Conservation (phyloP, 2,329 filamentous ascomycete genomes). For the Xylariaceae sp. region DNA sequence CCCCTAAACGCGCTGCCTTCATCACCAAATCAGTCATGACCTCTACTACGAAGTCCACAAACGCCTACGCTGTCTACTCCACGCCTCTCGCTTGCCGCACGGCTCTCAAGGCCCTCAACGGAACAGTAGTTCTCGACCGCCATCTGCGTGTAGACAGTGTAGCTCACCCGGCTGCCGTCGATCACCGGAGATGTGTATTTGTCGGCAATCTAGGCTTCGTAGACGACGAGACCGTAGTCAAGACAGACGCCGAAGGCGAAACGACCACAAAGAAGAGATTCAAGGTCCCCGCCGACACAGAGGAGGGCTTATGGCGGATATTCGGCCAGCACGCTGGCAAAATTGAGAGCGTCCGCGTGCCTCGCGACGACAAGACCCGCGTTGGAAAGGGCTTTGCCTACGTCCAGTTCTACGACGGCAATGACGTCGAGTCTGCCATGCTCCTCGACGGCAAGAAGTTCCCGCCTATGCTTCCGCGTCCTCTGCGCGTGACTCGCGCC, state of each 20-base stretch:
- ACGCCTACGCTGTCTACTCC: constrained; percentile 89
- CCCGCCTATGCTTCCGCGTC: constrained; percentile 85
- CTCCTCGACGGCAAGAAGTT: constrained; percentile 87
- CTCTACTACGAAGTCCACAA: constrained; percentile 84
- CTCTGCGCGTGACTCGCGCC: constrained; percentile 79
- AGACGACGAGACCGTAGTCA: constrained; percentile 75
- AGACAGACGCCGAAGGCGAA: constrained; percentile 59
- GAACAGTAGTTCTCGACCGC: constrained; percentile 73
- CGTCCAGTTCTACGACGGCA: constrained; percentile 88
- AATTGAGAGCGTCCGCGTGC: constrained; percentile 88
- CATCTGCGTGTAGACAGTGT: constrained; percentile 89
- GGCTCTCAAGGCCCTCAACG: constrained; percentile 74
- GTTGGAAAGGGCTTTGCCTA: constrained; percentile 98
- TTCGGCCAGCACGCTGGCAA: constrained; percentile 68
- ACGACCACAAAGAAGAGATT: constrained; percentile 67
- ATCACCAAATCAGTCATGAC: constrained; percentile 88
- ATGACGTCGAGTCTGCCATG: constrained; percentile 84
- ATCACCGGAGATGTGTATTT: constrained; percentile 88
- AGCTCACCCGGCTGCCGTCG: constrained; percentile 75
- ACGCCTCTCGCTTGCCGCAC: constrained; percentile 68
- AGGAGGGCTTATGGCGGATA: constrained; percentile 86
- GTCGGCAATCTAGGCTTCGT: constrained; percentile 96
- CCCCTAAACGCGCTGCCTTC: constrained; percentile 89
- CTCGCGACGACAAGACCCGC: constrained; percentile 82
- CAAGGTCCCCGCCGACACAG: constrained; percentile 74